A percentile compares a stretch with the other conserved stretches of the same genome.
Evolutionary conservation across 768 basidiomycete species (phyloP).

Genomic region (Holtermanniella nyarrowii): DNA sequence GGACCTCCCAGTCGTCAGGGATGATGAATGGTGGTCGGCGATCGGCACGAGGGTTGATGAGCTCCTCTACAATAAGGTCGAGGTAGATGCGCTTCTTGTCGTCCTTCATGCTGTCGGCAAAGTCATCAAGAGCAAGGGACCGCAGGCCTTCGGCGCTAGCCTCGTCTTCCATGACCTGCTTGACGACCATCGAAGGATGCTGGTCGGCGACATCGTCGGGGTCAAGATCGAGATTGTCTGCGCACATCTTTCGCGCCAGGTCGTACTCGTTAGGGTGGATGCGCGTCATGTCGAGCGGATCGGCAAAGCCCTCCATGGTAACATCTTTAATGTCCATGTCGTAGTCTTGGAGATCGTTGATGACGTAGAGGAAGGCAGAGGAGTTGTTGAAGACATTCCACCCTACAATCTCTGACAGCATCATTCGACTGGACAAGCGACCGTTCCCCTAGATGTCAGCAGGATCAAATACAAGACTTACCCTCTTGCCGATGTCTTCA

Average conservation of each 20-base stretch:
- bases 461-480: constrained; percentile 42
- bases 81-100: constrained; percentile 79
- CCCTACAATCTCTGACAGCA: constrained; percentile 74
- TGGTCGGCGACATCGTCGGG: constrained; percentile 90
- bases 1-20: constrained; percentile 65
- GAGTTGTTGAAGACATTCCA: constrained; percentile 45
- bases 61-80: constrained; percentile 75
- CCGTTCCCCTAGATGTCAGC: constrained; percentile 50
- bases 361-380: constrained; percentile 70
- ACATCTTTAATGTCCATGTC: constrained; percentile 38
- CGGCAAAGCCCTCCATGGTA: constrained; percentile 40
- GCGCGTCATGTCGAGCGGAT: constrained; percentile 88
- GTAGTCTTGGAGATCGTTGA: constrained; percentile 51
- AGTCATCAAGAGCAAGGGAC: constrained; percentile 90
- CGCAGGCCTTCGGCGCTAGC: constrained; percentile 70
- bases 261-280: constrained; percentile 98
- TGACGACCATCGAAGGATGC: constrained; percentile 82
- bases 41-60: constrained; percentile 71
- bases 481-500: constrained; percentile 59
- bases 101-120: constrained; percentile 80
- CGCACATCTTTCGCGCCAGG: constrained; percentile 94
- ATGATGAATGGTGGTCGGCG: constrained; percentile 54
- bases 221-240: constrained; percentile 91
- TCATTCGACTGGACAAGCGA: constrained; percentile 76
- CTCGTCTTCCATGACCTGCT: constrained; percentile 69